A percentile compares a stretch with the other conserved stretches of the same genome.
Conservation (phyloP, 225 moss, liverwort and hornwort genomes). For the Neckera pumila region DNA sequence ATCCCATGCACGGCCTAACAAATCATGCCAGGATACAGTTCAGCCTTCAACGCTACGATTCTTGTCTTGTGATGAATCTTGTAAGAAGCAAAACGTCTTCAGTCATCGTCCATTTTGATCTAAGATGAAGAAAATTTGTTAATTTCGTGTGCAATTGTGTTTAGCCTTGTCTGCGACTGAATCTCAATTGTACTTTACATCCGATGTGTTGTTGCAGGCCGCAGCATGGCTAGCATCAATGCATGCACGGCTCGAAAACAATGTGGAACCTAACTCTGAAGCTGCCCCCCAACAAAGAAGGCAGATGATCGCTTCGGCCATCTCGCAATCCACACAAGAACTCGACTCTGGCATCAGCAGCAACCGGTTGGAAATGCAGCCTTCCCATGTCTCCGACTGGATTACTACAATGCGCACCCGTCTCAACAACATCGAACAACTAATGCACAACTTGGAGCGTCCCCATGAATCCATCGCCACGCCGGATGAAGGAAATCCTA, state of each 20-base stretch:
- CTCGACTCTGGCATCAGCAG: neutral
- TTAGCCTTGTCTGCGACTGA: neutral
- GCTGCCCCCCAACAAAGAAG: slow-evolving; percentile 4
- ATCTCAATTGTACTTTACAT: neutral
- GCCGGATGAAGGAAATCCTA: neutral
- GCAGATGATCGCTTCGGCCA: slow-evolving; percentile 4
- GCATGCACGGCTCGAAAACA: slow-evolving; percentile 21
- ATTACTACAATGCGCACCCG: slow-evolving; percentile 18
- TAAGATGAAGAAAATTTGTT: neutral
- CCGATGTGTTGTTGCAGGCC: slow-evolving; percentile 2
- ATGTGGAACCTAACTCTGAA: neutral
- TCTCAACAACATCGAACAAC: slow-evolving; percentile 28
- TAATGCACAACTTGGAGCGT: slow-evolving; percentile 23
- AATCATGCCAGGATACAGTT: neutral
- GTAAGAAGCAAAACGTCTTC: neutral
- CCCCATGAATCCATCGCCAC: neutral
- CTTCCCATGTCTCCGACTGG: slow-evolving; percentile 31
- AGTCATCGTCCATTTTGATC: neutral
- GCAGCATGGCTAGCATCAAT: slow-evolving; percentile 30
- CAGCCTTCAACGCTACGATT: neutral
- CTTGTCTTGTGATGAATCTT: neutral
- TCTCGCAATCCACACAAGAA: slow-evolving; percentile 15
- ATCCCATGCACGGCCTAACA: neutral
- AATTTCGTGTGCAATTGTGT: neutral
- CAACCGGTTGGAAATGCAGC: neutral